These are phyloP conservation scores for Hysterium pulicare DNA, from an alignment of 2,329 filamentous ascomycete species.

Conservation along the genomic window DNA sequence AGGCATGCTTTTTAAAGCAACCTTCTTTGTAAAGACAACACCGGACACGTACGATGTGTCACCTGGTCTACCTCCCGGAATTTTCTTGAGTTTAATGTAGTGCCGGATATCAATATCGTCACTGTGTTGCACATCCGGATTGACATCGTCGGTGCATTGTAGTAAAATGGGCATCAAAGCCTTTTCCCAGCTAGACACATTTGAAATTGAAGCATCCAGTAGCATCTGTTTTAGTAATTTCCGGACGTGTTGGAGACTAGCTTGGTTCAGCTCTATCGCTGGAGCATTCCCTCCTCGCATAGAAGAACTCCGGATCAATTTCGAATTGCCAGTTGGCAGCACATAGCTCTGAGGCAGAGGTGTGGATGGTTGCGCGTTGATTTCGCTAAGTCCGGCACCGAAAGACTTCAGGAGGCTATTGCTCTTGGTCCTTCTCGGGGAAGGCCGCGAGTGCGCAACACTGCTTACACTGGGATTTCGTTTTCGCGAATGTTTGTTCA, in stretches of 20 bases:
- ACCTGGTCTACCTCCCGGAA: conserved; percentile 81
- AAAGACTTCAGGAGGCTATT: conserved; percentile 52
- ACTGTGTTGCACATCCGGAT: conserved; percentile 83
- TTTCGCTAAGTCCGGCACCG: conserved; percentile 38
- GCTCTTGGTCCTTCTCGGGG: conserved; percentile 63
- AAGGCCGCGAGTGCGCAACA: conserved; percentile 65
- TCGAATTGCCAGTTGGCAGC: conserved; percentile 24
- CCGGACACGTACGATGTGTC: conserved; percentile 97
- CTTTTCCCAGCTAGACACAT: conserved; percentile 78
- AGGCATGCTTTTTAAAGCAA: conserved; percentile 95
- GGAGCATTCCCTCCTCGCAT: conserved; percentile 72
- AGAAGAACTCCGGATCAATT: conserved; percentile 70
- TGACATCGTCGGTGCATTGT: conserved; percentile 88
- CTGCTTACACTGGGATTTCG: conserved; percentile 84
- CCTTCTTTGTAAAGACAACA: conserved; percentile 94
- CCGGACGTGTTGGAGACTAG: conserved; percentile 83
- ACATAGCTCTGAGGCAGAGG: conserved; percentile 23
- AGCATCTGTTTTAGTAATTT: conserved; percentile 81
- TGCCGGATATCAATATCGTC: conserved; percentile 97
- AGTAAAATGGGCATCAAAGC: conserved; percentile 86
- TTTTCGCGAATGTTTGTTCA: conserved; percentile 63
- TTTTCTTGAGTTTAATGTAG: conserved; percentile 96
- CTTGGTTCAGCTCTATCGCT: conserved; percentile 79
- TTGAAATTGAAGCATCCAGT: conserved; percentile 69
- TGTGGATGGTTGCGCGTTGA: conserved; percentile 17